A percentile compares a stretch with the other conserved stretches of the same genome.
Evolutionary conservation across 352 stramenopile species (phyloP).

Genomic region (Lagenidium giganteum): DNA sequence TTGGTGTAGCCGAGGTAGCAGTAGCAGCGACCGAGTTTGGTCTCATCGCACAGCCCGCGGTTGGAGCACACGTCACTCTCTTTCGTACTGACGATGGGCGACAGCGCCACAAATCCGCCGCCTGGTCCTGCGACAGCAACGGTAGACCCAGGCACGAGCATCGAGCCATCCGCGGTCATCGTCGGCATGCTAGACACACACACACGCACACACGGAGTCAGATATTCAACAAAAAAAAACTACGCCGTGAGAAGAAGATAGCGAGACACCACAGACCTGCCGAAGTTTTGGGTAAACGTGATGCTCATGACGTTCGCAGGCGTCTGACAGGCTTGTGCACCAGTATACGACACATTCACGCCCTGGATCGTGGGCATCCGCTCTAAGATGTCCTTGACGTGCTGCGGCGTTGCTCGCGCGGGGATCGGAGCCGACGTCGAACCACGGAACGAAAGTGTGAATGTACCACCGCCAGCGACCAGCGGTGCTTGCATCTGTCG

Average conservation of each 20-base stretch:
- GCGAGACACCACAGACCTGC: slow-evolving; percentile 40
- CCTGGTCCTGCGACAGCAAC: slow-evolving; percentile 20
- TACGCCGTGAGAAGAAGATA: neutral
- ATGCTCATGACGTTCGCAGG: slow-evolving; percentile 58
- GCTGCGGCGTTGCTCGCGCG: slow-evolving; percentile 24
- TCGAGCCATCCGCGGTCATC: slow-evolving; percentile 29
- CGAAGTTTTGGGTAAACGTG: slow-evolving; percentile 80
- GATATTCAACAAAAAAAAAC: neutral
- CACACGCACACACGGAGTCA: slow-evolving; percentile 4
- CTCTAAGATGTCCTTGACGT: slow-evolving; percentile 31
- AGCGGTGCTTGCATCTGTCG: slow-evolving; percentile 40
- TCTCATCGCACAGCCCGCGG: slow-evolving; percentile 53
- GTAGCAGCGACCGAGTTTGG: slow-evolving; percentile 47
- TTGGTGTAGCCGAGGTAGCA: slow-evolving; percentile 64
- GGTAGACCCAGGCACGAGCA: slow-evolving; percentile 25
- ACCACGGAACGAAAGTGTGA: slow-evolving; percentile 61
- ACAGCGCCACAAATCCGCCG: slow-evolving; percentile 19
- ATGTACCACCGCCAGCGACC: slow-evolving; percentile 35
- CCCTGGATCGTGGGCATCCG: slow-evolving; percentile 48
- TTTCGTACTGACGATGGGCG: slow-evolving; percentile 55
- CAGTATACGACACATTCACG: slow-evolving; percentile 44
- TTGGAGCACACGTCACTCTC: slow-evolving; percentile 65
- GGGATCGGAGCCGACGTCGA: slow-evolving; percentile 56
- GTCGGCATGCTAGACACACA: slow-evolving; percentile 40
- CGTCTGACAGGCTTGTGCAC: slow-evolving; percentile 53